These are phyloP conservation scores for Candida xyloterini DNA, from an alignment of 805 yeast genomes.

Conservation along the genomic window DNA sequence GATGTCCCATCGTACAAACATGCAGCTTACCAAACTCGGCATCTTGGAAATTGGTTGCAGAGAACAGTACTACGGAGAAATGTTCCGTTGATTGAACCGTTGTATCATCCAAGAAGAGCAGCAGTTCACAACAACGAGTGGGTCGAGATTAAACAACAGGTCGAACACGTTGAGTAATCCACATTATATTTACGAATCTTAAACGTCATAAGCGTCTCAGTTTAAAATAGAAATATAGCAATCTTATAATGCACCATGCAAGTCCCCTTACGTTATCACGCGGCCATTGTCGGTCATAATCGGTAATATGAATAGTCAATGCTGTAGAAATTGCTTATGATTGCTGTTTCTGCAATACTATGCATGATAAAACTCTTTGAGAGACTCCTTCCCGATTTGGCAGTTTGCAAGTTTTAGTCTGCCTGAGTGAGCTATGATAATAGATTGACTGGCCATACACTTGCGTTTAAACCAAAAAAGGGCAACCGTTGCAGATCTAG, in stretches of 20 bases:
- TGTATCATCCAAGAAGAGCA: conserved; percentile 54
- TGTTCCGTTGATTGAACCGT: conserved; percentile 49
- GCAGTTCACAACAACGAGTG: conserved; percentile 61
- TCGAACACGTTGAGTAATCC: conserved; percentile 45
- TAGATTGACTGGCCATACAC: background rate
- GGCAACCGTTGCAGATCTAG: conserved; percentile 3
- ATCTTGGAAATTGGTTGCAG: conserved; percentile 43
- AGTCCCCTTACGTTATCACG: conserved; percentile 5
- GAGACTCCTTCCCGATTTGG: conserved; percentile 3
- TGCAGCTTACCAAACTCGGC: conserved; percentile 45
- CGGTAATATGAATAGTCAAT: conserved; percentile 1
- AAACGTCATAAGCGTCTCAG: background rate
- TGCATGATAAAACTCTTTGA: background rate
- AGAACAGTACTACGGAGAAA: conserved; percentile 46
- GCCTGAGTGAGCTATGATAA: background rate
- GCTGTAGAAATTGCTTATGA: background rate
- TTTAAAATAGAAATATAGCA: conserved; percentile 7
- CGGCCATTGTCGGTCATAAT: background rate
- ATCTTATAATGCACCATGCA: conserved; percentile 2
- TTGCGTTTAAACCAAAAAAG: background rate
- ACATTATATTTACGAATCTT: background rate
- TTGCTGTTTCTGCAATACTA: conserved; percentile 7
- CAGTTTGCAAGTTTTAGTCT: conserved; percentile 3
- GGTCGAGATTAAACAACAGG: conserved; percentile 55
- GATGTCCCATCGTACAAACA: conserved; percentile 55